These are phyloP conservation scores for Phylloporus rhodoxanthus DNA, from an alignment of 768 basidiomycete species.

Conservation along the genomic window DNA sequence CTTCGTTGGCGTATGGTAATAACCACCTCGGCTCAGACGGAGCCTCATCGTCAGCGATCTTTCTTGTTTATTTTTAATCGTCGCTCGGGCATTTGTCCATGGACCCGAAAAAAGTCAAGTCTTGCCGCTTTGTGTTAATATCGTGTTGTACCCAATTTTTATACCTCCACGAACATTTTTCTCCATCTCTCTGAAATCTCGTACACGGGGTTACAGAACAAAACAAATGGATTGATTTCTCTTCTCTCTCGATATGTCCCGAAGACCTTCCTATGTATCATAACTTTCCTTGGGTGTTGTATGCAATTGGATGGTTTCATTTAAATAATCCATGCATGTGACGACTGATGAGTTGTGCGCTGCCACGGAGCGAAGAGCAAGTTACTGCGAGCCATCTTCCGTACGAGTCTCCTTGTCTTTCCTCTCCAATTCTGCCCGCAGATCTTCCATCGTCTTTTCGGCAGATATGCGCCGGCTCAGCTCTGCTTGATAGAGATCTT, in stretches of 20 bases:
- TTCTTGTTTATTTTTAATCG: conserved; percentile 27
- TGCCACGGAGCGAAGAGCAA: background rate
- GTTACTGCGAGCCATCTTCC: background rate
- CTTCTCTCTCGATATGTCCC: conserved; percentile 16
- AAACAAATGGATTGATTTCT: conserved; percentile 17
- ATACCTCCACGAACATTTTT: conserved; percentile 22
- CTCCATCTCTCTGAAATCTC: conserved; percentile 3
- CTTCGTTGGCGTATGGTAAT: background rate
- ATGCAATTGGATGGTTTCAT: background rate
- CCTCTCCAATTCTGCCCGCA: conserved; percentile 11
- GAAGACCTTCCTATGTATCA: conserved; percentile 20
- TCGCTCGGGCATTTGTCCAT: conserved; percentile 8
- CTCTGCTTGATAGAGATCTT: conserved; percentile 30
- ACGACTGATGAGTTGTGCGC: no score
- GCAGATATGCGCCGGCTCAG: conserved; percentile 27
- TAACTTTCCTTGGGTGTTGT: conserved; percentile 3
- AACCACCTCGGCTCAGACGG: background rate
- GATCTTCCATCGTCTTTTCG: conserved; percentile 20
- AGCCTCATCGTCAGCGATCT: conserved; percentile 1
- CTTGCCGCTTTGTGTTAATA: conserved; percentile 19
- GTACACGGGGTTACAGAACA: conserved; percentile 3
- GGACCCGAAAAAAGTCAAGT: conserved; percentile 18
- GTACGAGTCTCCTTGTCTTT: background rate
- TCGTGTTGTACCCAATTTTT: conserved; percentile 23
- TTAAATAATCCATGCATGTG: no score